Evolutionary conservation across 2,329 filamentous ascomycete genomes (phyloP), one percentile per base, ranked within the genome.

Genomic region (Monilinia laxa): DNA sequence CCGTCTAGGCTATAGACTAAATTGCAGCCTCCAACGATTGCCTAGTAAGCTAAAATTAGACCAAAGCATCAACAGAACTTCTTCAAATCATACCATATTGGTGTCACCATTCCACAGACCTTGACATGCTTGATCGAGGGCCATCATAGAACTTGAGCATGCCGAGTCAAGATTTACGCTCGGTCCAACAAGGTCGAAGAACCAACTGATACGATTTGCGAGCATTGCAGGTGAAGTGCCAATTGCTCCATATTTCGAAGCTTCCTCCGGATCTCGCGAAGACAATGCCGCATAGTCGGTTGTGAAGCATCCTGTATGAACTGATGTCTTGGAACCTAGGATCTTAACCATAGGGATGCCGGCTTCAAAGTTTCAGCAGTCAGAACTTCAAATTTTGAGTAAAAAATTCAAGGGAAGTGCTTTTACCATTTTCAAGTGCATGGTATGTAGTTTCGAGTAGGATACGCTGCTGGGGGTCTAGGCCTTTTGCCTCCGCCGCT

Each of bases 151-250:
- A 9, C 81, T 82, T 40, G 83, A 85, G 73, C 85, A 87, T 38
- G 83, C 85, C 0, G 85, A 86, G 63, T 87, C 84, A 16, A 87
- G 74, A 0, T 83, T 85, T 73, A 85, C 79, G 69, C 83, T 84
- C 2, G 84, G 81, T 0, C 79, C 79, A 2, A 64, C 71, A 1
- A 86, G 75, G 70, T 86, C 80, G 72, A 83, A 85, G 65, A 80
- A 81, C 72, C 85, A 83, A 0, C 82, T 85, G 18, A 86, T 79
- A 0, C 84, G 79, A 71, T 86, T 86, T 10, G 83, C 73, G 75
- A 85, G 78, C 67, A 85, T 83, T 3, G 73, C 73, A 12, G 70
- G 7, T 28, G 51, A 60, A 1, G 68, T 73, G 1, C 80, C 80
- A 1, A 67, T 62, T 14, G 56, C 56, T 10, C 49, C 47, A 53